Percentiles rank a stretch among this genome's conserved stretches.
These are phyloP conservation scores for Globisporangium emineosum DNA, from an alignment of 352 stramenopile genomes.

Conservation along the genomic window DNA sequence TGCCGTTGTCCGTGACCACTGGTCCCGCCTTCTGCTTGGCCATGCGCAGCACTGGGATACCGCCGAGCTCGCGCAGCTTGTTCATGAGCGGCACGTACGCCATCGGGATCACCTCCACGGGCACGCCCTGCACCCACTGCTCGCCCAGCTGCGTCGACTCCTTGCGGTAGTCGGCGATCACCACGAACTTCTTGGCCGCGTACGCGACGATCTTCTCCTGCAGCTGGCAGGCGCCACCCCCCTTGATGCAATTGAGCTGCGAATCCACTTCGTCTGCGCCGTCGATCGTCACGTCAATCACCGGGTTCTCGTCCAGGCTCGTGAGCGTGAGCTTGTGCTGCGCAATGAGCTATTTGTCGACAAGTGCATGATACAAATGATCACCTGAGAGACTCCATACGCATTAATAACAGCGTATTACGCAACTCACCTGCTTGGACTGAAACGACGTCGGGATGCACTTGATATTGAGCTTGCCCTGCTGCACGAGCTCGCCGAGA, in stretches of 20 bases:
- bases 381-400: background rate
- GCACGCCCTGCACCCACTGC: conserved; percentile 89
- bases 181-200: conserved; percentile 96
- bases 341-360: conserved; percentile 67
- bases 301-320: conserved; percentile 75
- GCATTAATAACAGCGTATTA: too few species aligned
- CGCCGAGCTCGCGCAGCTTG: conserved; percentile 53
- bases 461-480: conserved; percentile 92
- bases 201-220: conserved; percentile 94
- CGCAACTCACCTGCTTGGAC: conserved; percentile 83
- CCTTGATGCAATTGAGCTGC: conserved; percentile 98
- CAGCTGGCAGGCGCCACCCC: conserved; percentile 93
- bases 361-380: background rate
- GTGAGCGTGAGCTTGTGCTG: conserved; percentile 76
- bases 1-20: conserved; percentile 97
- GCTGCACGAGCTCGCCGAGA: conserved; percentile 92
- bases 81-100: conserved; percentile 94
- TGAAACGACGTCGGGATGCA: conserved; percentile 98
- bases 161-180: conserved; percentile 95
- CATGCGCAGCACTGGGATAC: conserved; percentile 72
- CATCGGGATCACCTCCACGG: conserved; percentile 97
- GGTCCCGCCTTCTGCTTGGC: conserved; percentile 92
- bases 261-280: conserved; percentile 97
- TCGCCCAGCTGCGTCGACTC: conserved; percentile 84
- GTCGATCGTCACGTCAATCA: conserved; percentile 98